Base-by-base conservation (phyloP, 2,329 filamentous ascomycete genomes). In the Penicillium sp. region DNA sequence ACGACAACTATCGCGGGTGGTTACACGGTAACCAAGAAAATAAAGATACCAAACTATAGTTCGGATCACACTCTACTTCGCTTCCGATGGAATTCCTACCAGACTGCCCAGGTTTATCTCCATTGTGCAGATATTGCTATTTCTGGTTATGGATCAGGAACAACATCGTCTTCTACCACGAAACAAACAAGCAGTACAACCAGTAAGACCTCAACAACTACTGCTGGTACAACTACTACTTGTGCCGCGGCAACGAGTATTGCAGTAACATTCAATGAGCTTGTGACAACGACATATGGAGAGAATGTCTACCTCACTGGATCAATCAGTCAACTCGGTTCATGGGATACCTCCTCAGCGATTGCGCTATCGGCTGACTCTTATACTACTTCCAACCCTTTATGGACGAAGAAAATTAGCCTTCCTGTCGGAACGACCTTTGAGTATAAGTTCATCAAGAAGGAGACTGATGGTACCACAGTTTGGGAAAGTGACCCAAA, bases 371-470 rank as follows among this genome's bases (percentile, higher is more conserved):
- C 52, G 21, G 40, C 52, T 10, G 43, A 42, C 34, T 54, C 52
- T 1, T 50, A 51, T 18, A 54, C 52, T n/a, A 33, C 52, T 4
- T 54, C 47, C 1, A 54, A 54, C 18, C 47, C 52, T 16, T 16
- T 54, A 1, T 51, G 52, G 52, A 79, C 73, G 43, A 79, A 69
- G 0, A 82, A 81, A 0, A 67, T 90, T 28, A 75, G 72, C 2
- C 72, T 91, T 11, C 70, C 77, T 1, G 77, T 83, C 0, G 87
- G 86, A 1, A 75, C 77, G 54, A 74, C 70, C 6, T 76, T 91
- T 44, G 39, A 37, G n/a, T 60, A 60, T 18, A 60, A 58, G 26
- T 60, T 46, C 11, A 46, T 60, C 21, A 51, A 37, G 5, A 48
- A 55, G 9, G 46, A 24, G 6, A 48, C 48, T 10, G 51, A 53